Percentiles rank a stretch among this genome's conserved stretches.
Evolutionary conservation across 1,139 yeast genomes (phyloP).

Genomic region (Candida dubliniensis): DNA sequence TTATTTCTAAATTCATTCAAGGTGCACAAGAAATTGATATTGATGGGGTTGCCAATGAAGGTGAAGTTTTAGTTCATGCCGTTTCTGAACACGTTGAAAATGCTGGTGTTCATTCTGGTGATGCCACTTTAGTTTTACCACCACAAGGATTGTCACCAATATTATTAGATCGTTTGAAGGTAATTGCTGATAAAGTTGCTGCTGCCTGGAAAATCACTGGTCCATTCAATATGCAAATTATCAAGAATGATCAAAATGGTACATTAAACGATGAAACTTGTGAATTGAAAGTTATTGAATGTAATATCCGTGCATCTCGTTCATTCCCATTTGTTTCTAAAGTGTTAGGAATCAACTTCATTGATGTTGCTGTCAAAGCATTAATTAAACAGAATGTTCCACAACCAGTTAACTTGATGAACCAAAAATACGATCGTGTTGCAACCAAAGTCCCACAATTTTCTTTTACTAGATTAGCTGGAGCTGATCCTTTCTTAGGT

Average conservation of each 20-base stretch:
- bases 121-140: slow-evolving; percentile 92
- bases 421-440: slow-evolving; percentile 63
- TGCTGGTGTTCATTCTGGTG: slow-evolving; percentile 99
- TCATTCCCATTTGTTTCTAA: slow-evolving; percentile 98
- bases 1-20: slow-evolving; percentile 90
- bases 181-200: slow-evolving; percentile 92
- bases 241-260: slow-evolving; percentile 38
- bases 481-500: slow-evolving; percentile 97
- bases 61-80: slow-evolving; percentile 88
- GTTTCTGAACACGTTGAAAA: slow-evolving; percentile 97
- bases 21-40: slow-evolving; percentile 97
- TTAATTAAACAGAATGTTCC: slow-evolving; percentile 60
- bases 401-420: slow-evolving; percentile 68
- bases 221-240: slow-evolving; percentile 96
- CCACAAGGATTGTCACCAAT: slow-evolving; percentile 72
- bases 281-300: slow-evolving; percentile 88
- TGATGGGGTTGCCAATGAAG: slow-evolving; percentile 92
- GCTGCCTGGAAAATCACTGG: slow-evolving; percentile 95
- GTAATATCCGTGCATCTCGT: slow-evolving; percentile 98
- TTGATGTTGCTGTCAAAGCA: slow-evolving; percentile 97
- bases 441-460: slow-evolving; percentile 98
- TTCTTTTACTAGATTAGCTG: slow-evolving; percentile 95
- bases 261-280: slow-evolving; percentile 51
- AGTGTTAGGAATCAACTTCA: slow-evolving; percentile 95
- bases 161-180: slow-evolving; percentile 64